These are phyloP conservation scores for Moniliella sp. DNA, from an alignment of 1,284 basidiomycete species.

Conservation along the genomic window DNA sequence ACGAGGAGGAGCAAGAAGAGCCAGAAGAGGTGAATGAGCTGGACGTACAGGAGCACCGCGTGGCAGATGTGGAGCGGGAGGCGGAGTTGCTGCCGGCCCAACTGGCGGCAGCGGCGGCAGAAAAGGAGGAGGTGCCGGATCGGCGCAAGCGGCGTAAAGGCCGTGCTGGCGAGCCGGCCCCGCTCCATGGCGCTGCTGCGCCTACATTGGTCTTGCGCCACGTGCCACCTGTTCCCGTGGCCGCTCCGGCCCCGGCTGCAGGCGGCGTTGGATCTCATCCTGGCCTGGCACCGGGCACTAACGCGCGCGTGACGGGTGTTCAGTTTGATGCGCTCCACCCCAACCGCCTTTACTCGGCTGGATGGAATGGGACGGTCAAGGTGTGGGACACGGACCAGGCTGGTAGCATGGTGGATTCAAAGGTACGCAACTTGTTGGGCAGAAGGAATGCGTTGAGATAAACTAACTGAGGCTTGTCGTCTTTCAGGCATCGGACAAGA, in stretches of 20 bases:
- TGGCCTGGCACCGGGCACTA: slow-evolving; percentile 7
- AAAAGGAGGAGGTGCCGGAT: slow-evolving; percentile 3
- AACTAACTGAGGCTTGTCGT: not conserved
- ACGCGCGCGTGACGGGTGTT: slow-evolving; percentile 9
- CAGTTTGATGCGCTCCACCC: not conserved
- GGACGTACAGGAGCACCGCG: slow-evolving; percentile 1
- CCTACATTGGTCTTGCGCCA: not conserved
- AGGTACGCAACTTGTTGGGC: slow-evolving; percentile 4
- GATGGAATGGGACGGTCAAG: slow-evolving; percentile 22
- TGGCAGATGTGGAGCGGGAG: slow-evolving; percentile 3
- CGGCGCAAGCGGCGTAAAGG: slow-evolving; percentile 6
- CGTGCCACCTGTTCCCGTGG: slow-evolving; percentile 5
- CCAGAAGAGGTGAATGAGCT: not conserved
- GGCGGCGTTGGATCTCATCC: slow-evolving; percentile 1
- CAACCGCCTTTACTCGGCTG: slow-evolving; percentile 10
- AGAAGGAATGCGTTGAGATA: not conserved
- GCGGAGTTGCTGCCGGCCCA: too few species aligned
- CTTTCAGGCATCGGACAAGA: slow-evolving; percentile 10
- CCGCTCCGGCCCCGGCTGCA: slow-evolving; percentile 3
- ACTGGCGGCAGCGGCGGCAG: slow-evolving; percentile 2
- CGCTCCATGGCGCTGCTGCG: slow-evolving; percentile 1
- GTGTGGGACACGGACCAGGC: slow-evolving; percentile 18
- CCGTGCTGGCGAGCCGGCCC: slow-evolving; percentile 1
- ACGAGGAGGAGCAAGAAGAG: not conserved
- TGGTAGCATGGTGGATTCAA: slow-evolving; percentile 1